Evolutionary conservation across 352 stramenopile genomes (phyloP), one percentile per base, ranked within the genome.

Genomic region (Pythium insidiosum): DNA sequence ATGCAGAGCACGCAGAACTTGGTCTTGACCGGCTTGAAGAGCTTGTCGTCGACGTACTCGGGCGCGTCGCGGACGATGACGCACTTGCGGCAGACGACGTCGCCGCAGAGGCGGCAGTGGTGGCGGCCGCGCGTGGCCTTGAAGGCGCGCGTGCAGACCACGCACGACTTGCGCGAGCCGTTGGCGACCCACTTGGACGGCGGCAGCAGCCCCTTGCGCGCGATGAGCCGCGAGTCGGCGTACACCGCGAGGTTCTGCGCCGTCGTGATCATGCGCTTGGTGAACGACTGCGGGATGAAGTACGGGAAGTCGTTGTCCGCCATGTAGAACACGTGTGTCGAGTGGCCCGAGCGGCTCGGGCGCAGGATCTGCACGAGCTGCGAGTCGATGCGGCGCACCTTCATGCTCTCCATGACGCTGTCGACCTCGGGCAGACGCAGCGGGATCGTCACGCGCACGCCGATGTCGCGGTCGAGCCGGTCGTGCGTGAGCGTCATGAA

Each of bases 401-500:
- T 82, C 23, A 75, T 31, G 38, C 66, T 56, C 6, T 67, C 43
- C 12, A 69, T 50, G 16, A 85, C 54, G n/a, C 60, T 43, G 22
- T 73, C 73, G 39, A 71, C 82, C 49, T 86, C 68, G 6, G 73
- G 61, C 13, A 90, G 50, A 0, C 75, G 61, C 18, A 92, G 44
- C 2, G 77, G 74, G 19, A 84, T 38, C 15, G 68, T 81, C 28
- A 88, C 72, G n/a, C 75, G 77, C 15, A 92, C 59, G 10, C 72
- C 76, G 24, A 89, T 64, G 24, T 86, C 67, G 18, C 76, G 66
- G 6, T 54, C 66, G 24, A 69, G 61, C 1, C 64, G 39, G 38
- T 92, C 80, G n/a, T 63, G 68, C 7, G 63, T 82, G 58, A 72
- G 74, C 35, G 74, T 66, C 30, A 89, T 72, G 50, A 86, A 88